phyloP scores from a whole-genome alignment of 345 rosid genomes.

The Aquilaria sinensis region DNA sequence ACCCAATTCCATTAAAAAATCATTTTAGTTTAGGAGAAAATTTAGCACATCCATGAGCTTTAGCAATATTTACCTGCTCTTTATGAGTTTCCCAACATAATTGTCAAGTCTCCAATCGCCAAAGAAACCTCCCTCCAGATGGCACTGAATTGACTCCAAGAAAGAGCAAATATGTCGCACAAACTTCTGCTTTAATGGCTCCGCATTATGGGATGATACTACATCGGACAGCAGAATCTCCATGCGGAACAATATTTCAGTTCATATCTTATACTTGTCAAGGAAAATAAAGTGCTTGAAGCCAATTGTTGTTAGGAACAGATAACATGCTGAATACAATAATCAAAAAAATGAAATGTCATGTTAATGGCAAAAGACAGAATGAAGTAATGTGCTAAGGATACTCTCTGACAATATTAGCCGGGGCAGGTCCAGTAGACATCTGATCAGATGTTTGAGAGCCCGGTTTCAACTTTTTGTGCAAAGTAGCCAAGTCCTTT shows the following conservation, averaged over 20 bases:
- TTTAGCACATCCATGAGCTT: not conserved
- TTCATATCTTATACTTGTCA: slow-evolving; percentile 65
- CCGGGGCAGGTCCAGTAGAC: slow-evolving; percentile 28
- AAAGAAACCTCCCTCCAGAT: slow-evolving; percentile 82
- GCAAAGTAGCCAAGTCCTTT: slow-evolving; percentile 48
- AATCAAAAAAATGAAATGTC: not conserved
- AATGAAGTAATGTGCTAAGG: slow-evolving; percentile 25
- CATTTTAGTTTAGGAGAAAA: not conserved
- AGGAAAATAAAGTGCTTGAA: slow-evolving; percentile 31
- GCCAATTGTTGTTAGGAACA: slow-evolving; percentile 1
- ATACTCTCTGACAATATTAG: slow-evolving; percentile 65
- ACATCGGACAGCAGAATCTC: slow-evolving; percentile 76
- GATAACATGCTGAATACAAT: not conserved
- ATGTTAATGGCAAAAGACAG: slow-evolving; percentile 1
- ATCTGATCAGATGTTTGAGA: slow-evolving; percentile 25
- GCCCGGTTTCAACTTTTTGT: slow-evolving; percentile 30
- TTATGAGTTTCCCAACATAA: slow-evolving; percentile 69
- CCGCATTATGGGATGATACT: slow-evolving; percentile 34
- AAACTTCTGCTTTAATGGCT: slow-evolving; percentile 56
- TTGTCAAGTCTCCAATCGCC: slow-evolving; percentile 89
- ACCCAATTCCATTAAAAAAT: too few species aligned
- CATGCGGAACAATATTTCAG: slow-evolving; percentile 85
- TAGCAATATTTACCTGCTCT: slow-evolving; percentile 42
- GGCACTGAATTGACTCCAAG: slow-evolving; percentile 71
- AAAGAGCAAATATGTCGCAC: slow-evolving; percentile 73